Conservation (phyloP, 2,329 filamentous ascomycete species). For the Colletotrichum trifolii region DNA sequence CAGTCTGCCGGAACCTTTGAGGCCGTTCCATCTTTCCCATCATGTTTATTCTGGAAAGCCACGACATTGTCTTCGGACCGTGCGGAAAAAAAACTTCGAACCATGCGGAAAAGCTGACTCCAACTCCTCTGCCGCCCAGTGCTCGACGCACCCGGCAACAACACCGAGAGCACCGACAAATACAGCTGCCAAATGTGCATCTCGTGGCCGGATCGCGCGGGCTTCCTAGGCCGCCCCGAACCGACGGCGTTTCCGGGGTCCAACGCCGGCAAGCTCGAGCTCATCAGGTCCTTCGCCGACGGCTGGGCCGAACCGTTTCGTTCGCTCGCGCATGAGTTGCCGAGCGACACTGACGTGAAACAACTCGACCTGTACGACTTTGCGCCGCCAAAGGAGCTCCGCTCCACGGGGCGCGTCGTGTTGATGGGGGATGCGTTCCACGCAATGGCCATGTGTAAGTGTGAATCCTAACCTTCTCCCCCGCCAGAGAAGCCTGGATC, state of each 20-base stretch:
- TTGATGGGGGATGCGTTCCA: slow-evolving; percentile 67
- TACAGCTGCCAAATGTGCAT: slow-evolving; percentile 62
- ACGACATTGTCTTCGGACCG: not conserved
- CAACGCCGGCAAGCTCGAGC: slow-evolving; percentile 49
- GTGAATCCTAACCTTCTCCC: slow-evolving; percentile 5
- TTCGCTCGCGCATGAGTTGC: slow-evolving; percentile 53
- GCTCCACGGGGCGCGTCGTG: slow-evolving; percentile 53
- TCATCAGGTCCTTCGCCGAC: slow-evolving; percentile 56
- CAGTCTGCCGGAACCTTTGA: not conserved
- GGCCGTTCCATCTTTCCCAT: not conserved
- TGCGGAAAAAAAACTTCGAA: too few relatives aligned
- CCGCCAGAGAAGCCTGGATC: not conserved
- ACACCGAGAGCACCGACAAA: slow-evolving; percentile 40
- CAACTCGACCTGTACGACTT: slow-evolving; percentile 61
- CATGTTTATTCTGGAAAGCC: not conserved
- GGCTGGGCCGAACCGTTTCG: slow-evolving; percentile 63
- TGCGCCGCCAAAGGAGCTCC: slow-evolving; percentile 50
- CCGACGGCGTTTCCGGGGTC: slow-evolving; percentile 53
- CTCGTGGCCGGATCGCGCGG: slow-evolving; percentile 59
- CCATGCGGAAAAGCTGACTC: slow-evolving; percentile 9
- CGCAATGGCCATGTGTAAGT: slow-evolving; percentile 70
- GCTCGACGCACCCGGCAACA: slow-evolving; percentile 60
- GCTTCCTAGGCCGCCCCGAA: slow-evolving; percentile 44
- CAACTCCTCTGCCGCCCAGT: slow-evolving; percentile 45
- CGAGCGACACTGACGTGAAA: slow-evolving; percentile 54